These are phyloP conservation scores for Brassica rapa DNA, from an alignment of 345 rosid genomes.

Conservation along the genomic window DNA sequence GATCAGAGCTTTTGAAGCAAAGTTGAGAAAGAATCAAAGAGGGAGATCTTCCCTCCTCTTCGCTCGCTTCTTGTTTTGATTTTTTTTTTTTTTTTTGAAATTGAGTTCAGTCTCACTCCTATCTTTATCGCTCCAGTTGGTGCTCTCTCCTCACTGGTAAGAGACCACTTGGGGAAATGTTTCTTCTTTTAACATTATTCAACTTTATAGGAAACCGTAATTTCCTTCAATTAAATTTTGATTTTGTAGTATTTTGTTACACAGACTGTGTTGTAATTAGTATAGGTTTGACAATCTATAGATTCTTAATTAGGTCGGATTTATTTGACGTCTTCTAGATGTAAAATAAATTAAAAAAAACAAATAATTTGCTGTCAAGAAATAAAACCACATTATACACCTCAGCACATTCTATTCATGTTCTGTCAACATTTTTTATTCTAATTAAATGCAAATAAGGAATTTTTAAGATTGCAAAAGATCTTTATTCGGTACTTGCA, in stretches of 20 bases:
- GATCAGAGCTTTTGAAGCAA: neutral
- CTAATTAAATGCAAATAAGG: too few species aligned
- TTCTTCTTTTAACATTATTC: slow-evolving; percentile 23
- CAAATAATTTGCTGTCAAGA: neutral
- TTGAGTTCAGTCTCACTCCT: slow-evolving; percentile 33
- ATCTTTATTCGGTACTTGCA: too few species aligned
- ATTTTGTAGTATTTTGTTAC: neutral
- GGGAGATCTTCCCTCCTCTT: slow-evolving; percentile 25
- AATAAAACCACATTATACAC: neutral
- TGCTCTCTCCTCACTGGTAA: slow-evolving; percentile 15
- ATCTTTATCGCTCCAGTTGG: slow-evolving; percentile 30
- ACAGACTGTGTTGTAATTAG: neutral
- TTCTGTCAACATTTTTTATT: neutral
- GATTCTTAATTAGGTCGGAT: neutral
- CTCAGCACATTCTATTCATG: neutral
- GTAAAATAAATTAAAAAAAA: neutral
- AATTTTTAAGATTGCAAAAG: too few species aligned
- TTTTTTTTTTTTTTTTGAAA: slow-evolving; percentile 1
- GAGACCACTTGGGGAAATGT: slow-evolving; percentile 39
- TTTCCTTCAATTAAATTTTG: neutral
- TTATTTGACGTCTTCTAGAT: neutral
- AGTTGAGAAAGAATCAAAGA: neutral
- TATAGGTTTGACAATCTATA: slow-evolving; percentile 9
- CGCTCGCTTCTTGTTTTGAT: slow-evolving; percentile 20
- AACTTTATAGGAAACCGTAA: slow-evolving; percentile 38